Percentiles rank a stretch among this genome's conserved stretches.
Evolutionary conservation across 768 basidiomycete genomes (phyloP).

Genomic region (Mycena vitilis): DNA sequence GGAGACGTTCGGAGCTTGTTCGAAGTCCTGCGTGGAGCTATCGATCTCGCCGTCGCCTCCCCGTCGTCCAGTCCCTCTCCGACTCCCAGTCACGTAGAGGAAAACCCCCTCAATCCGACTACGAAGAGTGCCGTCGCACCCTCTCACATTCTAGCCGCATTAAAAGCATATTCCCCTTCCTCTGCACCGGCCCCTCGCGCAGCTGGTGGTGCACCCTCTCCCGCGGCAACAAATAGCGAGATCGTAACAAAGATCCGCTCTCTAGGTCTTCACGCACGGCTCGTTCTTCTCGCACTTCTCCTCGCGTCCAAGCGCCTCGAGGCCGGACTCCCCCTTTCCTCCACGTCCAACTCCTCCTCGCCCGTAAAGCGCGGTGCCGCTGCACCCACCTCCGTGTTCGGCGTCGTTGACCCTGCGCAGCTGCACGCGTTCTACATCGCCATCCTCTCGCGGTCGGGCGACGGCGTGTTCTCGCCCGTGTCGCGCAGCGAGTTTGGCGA

Average conservation of each 20-base stretch:
- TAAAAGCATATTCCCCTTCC: conserved; percentile 75
- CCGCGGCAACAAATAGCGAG: conserved; percentile 60
- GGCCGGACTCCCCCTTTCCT: conserved; percentile 63
- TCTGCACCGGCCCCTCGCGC: conserved; percentile 44
- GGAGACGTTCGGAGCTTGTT: conserved; percentile 87
- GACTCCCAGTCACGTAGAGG: conserved; percentile 38
- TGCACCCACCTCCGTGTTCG: conserved; percentile 41
- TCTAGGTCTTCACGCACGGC: conserved; percentile 79
- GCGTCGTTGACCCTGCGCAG: conserved; percentile 67
- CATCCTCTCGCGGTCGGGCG: conserved; percentile 67
- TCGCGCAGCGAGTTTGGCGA: conserved; percentile 84
- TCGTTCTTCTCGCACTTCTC: conserved; percentile 73
- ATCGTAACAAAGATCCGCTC: conserved; percentile 72
- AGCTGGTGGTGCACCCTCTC: conserved; percentile 37
- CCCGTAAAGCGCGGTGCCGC: conserved; percentile 67
- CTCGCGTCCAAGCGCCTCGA: conserved; percentile 74
- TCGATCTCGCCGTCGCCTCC: conserved; percentile 69
- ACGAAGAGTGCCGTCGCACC: conserved; percentile 65
- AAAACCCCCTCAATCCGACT: conserved; percentile 50
- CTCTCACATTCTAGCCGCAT: conserved; percentile 75
- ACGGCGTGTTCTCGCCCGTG: conserved; percentile 68
- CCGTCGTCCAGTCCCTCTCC: conserved; percentile 33
- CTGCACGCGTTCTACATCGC: conserved; percentile 73
- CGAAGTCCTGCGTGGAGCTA: conserved; percentile 83
- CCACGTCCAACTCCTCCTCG: conserved; percentile 49